phyloP scores from a whole-genome alignment of 331 rosid genomes.

The Rosa hybrid region DNA sequence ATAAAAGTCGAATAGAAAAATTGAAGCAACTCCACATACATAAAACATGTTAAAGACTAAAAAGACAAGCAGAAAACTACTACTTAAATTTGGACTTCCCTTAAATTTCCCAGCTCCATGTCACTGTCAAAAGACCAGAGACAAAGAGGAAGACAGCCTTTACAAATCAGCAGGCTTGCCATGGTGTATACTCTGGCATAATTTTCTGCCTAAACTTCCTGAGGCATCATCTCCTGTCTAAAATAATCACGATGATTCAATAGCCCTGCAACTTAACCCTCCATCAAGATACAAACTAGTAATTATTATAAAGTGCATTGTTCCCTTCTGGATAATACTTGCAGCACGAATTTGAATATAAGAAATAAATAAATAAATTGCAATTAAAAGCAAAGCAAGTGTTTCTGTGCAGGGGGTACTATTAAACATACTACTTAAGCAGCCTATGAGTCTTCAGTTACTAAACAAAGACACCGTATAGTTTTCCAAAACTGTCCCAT shows the following conservation, averaged over 20 bases:
- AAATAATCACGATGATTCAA: background rate
- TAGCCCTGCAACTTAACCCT: background rate
- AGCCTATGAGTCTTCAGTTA: background rate
- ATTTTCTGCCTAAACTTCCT: background rate
- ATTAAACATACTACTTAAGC: background rate
- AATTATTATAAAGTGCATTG: background rate
- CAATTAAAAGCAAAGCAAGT: background rate
- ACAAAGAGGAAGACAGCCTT: slow-evolving; percentile 3
- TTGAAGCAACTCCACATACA: background rate
- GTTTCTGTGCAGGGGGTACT: background rate
- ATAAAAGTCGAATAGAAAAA: background rate
- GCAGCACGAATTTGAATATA: background rate
- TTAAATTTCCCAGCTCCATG: slow-evolving; percentile 2
- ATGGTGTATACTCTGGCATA: background rate
- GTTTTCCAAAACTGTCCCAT: background rate
- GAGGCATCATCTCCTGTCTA: background rate
- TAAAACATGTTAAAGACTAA: background rate
- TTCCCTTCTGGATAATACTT: background rate
- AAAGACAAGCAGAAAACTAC: background rate
- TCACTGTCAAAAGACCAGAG: slow-evolving; percentile 5
- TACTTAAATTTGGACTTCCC: background rate
- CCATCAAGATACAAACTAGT: background rate
- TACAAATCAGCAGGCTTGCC: slow-evolving; percentile 1
- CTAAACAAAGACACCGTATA: background rate
- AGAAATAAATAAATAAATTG: background rate